These are phyloP conservation scores for Phaffomyces thermotolerans DNA, from an alignment of 805 yeast species.

Conservation along the genomic window DNA sequence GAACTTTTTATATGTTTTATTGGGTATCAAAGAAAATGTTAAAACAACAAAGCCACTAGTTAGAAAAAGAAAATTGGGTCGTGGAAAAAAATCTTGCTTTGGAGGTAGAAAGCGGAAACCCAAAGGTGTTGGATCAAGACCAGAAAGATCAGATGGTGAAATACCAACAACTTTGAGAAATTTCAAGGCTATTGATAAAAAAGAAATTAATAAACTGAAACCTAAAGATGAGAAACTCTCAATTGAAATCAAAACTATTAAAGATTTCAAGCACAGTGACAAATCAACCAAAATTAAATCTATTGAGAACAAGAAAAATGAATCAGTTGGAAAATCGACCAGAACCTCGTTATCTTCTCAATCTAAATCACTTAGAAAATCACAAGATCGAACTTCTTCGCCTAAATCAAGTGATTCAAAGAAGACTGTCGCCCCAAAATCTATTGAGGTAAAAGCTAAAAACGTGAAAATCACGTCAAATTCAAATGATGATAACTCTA, in stretches of 20 bases:
- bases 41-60: constrained; percentile 10
- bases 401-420: background rate
- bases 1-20: constrained; percentile 36
- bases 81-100: constrained; percentile 21
- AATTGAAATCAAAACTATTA: background rate
- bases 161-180: constrained; percentile 31
- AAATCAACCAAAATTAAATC: background rate
- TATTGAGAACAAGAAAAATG: background rate
- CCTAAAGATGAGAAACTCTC: constrained; percentile 13
- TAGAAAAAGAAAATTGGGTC: constrained; percentile 31
- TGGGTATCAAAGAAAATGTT: constrained; percentile 39
- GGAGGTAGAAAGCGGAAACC: constrained; percentile 6
- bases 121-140: constrained; percentile 8
- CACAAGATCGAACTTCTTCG: background rate
- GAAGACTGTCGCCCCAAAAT: background rate
- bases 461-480: background rate
- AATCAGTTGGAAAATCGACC: background rate
- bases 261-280: background rate
- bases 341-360: background rate
- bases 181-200: constrained; percentile 28
- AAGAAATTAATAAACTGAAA: constrained; percentile 12
- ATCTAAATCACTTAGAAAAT: background rate
- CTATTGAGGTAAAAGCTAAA: background rate
- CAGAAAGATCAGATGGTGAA: constrained; percentile 12
- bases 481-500: background rate